Conservation (phyloP, 306 rosid genomes). For the Cicer bijugum region DNA sequence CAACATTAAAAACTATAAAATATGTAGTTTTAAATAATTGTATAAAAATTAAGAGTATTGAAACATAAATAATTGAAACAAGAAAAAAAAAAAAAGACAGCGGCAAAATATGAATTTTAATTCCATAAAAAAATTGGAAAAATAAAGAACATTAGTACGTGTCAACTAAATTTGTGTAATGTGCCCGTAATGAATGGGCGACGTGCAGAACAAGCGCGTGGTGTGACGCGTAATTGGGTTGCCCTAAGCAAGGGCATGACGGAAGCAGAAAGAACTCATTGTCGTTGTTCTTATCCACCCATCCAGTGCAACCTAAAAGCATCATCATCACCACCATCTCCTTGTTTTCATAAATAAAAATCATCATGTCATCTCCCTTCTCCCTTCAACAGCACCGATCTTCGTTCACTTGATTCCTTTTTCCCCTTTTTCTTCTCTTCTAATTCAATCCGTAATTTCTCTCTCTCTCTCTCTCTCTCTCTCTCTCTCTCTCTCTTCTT, state of each 20-base stretch:
- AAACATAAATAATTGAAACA: too few species aligned
- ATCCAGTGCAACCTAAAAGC: slow-evolving; percentile 35
- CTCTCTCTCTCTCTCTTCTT: background rate
- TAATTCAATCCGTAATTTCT: slow-evolving; percentile 52
- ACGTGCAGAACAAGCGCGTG: slow-evolving; percentile 15
- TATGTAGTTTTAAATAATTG: too few species aligned
- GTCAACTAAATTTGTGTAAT: background rate
- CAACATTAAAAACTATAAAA: too few species aligned
- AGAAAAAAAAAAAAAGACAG: too few species aligned
- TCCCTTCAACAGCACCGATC: slow-evolving; percentile 53
- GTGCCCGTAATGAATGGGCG: background rate
- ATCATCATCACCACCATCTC: slow-evolving; percentile 23
- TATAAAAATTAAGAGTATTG: too few species aligned
- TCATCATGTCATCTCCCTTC: slow-evolving; percentile 41
- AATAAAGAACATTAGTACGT: too few species aligned
- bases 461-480: background rate
- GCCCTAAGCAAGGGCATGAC: slow-evolving; percentile 63
- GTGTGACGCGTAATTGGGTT: background rate
- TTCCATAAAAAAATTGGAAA: too few species aligned
- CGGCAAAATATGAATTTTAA: too few species aligned
- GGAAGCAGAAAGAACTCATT: slow-evolving; percentile 47
- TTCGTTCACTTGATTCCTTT: slow-evolving; percentile 45
- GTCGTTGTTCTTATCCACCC: slow-evolving; percentile 56
- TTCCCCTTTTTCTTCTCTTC: background rate
- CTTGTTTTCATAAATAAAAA: slow-evolving; percentile 47